Evolutionary conservation across 345 rosid genomes (phyloP), one percentile per base, ranked within the genome.

Genomic region (Rhodomyrtus tomentosa): DNA sequence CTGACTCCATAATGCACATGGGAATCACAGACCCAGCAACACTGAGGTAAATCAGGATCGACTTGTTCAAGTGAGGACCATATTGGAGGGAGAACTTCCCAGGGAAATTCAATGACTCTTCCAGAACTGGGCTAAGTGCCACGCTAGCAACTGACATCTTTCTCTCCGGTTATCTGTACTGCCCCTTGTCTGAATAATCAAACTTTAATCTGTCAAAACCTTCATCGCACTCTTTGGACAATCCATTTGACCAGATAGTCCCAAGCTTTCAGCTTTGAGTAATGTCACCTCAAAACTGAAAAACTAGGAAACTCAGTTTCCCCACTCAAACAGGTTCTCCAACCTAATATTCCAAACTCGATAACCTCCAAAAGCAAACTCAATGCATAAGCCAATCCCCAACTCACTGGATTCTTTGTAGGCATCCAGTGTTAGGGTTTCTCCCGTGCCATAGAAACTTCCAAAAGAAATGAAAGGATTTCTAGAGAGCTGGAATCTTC

Each of bases 1-100:
- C 98, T 2, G 93, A 94, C 89, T 92, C 93, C 95, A 91, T 88
- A 36, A 95, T 86, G 81, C 74, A 86, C 91, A 92, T 91, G 1
- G 95, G 95, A 83, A 88, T 89, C 88, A 94, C 36, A 84, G 98
- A 92, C 40, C 93, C 94, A 84, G 87, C 91, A 85, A 89, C 88
- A 83, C 92, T 89, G 81, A 95, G 91, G 88, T 90, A 95, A 73
- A 94, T 86, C 81, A 92, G 85, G 89, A 96, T 92, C 0, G 94
- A 83, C 82, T 91, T 90, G 68, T 87, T 87, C 55, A 88, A 84
- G 40, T 42, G 79, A 84, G 85, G 89, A 85, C 87, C 90, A 83
- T 72, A 82, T 55, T 82, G 87, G 86, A 82, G 42, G 32, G 84
- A 68, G 73, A 88, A 81, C 84, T 82, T 81, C 53, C 91, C 92